Evolutionary conservation across 2,329 filamentous ascomycete species (phyloP).

Genomic region (Aspergillus chevalieri): DNA sequence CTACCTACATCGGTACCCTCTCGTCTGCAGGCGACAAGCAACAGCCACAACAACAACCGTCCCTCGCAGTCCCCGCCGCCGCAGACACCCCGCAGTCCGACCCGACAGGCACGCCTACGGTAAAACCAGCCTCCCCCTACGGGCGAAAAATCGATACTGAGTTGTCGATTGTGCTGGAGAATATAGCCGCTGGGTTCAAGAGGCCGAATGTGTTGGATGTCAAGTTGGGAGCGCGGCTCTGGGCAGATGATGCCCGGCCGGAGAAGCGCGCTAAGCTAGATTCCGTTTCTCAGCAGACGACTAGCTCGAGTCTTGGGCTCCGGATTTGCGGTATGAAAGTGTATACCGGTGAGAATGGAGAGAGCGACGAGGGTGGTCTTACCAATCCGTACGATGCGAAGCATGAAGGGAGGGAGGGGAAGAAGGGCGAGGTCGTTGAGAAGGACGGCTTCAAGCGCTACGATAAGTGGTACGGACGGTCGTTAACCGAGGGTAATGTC

Average conservation of each 20-base stretch:
- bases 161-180: constrained; percentile 75
- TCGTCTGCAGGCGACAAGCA: constrained; percentile 53
- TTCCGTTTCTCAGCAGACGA: constrained; percentile 53
- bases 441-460: constrained; percentile 53
- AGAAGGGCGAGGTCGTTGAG: constrained; percentile 37
- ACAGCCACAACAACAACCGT: constrained; percentile 17
- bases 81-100: constrained; percentile 8
- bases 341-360: constrained; percentile 39
- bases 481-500: constrained; percentile 51
- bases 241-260: constrained; percentile 63
- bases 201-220: constrained; percentile 87
- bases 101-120: constrained; percentile 13
- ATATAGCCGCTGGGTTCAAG: constrained; percentile 72
- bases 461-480: constrained; percentile 61
- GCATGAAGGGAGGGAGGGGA: constrained; percentile 45
- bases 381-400: constrained; percentile 29
- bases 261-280: constrained; percentile 56
- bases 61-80: constrained; percentile 12
- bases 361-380: constrained; percentile 25
- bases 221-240: constrained; percentile 80
- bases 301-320: constrained; percentile 55
- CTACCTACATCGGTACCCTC: constrained; percentile 75
- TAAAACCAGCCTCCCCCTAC: constrained; percentile 36
- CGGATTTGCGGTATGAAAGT: constrained; percentile 62
- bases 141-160: constrained; percentile 67